Conservation (phyloP, 2,329 filamentous ascomycete species). For the Pseudocercospora macadamiae region DNA sequence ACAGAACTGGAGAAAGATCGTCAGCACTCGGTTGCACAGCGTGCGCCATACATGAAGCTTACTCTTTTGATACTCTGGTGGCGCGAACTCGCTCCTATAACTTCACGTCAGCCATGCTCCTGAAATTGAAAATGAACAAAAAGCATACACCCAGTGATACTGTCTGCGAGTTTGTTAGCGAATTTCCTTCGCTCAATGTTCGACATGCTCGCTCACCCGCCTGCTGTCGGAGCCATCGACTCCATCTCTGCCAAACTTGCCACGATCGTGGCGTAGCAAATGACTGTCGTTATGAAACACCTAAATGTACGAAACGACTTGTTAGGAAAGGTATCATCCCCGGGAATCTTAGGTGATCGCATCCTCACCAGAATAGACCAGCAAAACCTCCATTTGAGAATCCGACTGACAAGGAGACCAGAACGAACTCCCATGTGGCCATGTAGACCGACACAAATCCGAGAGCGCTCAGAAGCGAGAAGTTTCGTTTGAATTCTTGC, state of each 20-base stretch:
- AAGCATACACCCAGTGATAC: slow-evolving; percentile 34
- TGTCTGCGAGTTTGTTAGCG: slow-evolving; percentile 12
- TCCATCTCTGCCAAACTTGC: slow-evolving; percentile 39
- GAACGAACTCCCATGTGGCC: slow-evolving; percentile 36
- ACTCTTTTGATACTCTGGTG: slow-evolving; percentile 37
- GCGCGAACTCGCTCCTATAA: slow-evolving; percentile 35
- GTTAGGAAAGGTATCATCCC: no score
- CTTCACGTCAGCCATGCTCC: background rate
- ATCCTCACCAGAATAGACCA: slow-evolving; percentile 39
- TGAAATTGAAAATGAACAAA: background rate
- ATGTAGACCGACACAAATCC: slow-evolving; percentile 40
- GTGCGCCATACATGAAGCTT: background rate
- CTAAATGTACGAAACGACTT: background rate
- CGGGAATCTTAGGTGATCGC: no score
- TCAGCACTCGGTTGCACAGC: background rate
- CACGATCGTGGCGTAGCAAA: slow-evolving; percentile 35
- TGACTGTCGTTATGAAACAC: slow-evolving; percentile 36
- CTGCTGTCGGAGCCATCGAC: slow-evolving; percentile 39
- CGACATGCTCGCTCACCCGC: slow-evolving; percentile 15
- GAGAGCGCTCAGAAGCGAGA: slow-evolving; percentile 32
- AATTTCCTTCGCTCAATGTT: background rate
- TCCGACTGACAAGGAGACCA: slow-evolving; percentile 35
- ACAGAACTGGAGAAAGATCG: slow-evolving; percentile 14
- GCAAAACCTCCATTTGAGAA: slow-evolving; percentile 38
- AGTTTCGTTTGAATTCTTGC: slow-evolving; percentile 35